Base-by-base conservation (phyloP, 225 moss, liverwort and hornwort species). In the Climacium dendroides region DNA sequence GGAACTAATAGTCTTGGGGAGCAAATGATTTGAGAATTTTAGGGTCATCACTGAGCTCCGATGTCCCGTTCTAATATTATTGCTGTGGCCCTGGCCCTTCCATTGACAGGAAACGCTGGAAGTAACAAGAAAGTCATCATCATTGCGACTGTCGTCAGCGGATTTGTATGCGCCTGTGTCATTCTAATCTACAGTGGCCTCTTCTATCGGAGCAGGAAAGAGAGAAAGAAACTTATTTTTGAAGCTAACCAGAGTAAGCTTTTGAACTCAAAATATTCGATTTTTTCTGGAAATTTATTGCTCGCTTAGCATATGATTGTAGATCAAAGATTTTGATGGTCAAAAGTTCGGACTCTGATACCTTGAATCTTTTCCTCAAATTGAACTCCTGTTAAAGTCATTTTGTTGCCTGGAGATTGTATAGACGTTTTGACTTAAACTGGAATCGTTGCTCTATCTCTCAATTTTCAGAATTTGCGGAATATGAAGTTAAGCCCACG, bases 401-500 rank as follows among this genome's bases (percentile, higher is more conserved):
- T 45, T 26, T 67, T 47, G 22, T 79, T 47, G 47, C 59, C 19
- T 25, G 35, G 45, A 55, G 53, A 77, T 55, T 15, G 34, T 34
- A 52, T 30, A 52, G 32, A 85, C 34, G 39, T n/a, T 53, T 55
- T 53, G 29, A 81, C 34, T 61, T n/a, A 45, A 47, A 45, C n/a
- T 85, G 45, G 19, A 75, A 39, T 67, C 11, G 26, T 85, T 65
- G 28, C 47, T 73, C 29, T 62, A 25, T 80, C 35, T 66, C 50
- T 15, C 62, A 61, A 88, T 77, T 58, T 72, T 24, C 83, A 93
- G 93, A 90, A 84, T 93, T 93, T 89, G 86, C 90, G 45, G 93
- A 93, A 41, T 93, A 90, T 72, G 93, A 93, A 87, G 91, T 93
- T 32, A 93, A 93, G 84, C 93, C 93, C 64, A 91, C 91, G 16